These are phyloP conservation scores for Fraxinus sp. DNA, from an alignment of 305 asterid species.

Conservation along the genomic window DNA sequence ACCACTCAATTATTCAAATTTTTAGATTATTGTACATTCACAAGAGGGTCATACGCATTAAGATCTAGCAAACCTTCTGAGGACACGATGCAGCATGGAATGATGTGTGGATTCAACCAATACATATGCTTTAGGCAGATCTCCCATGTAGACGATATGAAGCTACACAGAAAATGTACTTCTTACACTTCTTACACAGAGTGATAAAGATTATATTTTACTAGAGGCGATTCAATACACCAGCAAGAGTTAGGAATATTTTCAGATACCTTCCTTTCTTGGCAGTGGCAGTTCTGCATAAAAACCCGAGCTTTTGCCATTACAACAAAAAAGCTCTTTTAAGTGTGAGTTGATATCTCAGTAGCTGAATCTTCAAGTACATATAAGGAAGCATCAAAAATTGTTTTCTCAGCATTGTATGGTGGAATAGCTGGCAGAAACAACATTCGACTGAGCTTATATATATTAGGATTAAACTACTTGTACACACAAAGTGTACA, in stretches of 20 bases:
- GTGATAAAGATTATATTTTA: not conserved
- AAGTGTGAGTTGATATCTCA: no score
- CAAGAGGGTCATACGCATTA: not conserved
- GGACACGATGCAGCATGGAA: constrained; percentile 15
- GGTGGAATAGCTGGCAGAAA: no score
- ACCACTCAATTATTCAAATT: not conserved
- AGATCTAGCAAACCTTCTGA: not conserved
- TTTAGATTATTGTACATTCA: not conserved
- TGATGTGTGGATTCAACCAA: constrained; percentile 41
- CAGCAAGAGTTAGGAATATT: not conserved
- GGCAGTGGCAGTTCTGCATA: constrained; percentile 32
- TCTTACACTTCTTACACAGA: not conserved
- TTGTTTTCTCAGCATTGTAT: no score
- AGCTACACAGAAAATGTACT: constrained; percentile 19
- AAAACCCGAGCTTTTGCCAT: constrained; percentile 26
- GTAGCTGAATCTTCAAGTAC: no score
- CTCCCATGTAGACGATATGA: constrained; percentile 55
- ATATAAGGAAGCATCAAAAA: no score
- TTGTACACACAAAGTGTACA: no score
- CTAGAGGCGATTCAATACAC: not conserved
- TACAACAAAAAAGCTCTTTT: not conserved
- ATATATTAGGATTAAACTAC: no score
- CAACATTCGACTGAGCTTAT: no score
- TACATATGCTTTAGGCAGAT: constrained; percentile 27
- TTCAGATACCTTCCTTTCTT: constrained; percentile 33